phyloP scores from a whole-genome alignment of 164 flowering plant species.

The Berberis vulgaris region DNA sequence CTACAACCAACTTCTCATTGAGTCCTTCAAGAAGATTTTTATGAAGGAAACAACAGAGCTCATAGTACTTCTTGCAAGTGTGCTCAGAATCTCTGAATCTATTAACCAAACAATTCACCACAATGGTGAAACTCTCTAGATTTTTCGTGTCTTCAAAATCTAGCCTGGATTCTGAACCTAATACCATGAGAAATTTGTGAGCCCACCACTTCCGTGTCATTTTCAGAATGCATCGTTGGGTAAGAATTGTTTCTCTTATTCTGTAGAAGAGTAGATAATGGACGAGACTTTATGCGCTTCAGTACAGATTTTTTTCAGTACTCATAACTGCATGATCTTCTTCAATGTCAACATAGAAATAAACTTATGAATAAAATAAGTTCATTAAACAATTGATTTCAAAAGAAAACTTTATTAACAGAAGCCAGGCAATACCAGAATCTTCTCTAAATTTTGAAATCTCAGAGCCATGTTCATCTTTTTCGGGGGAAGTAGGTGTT shows the following conservation, averaged over 20 bases:
- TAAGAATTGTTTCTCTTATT: too few relatives aligned
- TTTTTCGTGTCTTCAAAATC: not conserved
- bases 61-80: not conserved
- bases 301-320: not conserved
- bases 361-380: not conserved
- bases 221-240: not conserved
- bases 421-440: not conserved
- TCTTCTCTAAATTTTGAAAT: too few relatives aligned
- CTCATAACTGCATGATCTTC: not conserved
- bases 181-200: not conserved
- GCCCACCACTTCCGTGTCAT: not conserved
- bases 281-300: not conserved
- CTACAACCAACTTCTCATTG: not conserved
- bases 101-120: not conserved
- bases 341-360: not conserved
- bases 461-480: too few relatives aligned
- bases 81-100: not conserved
- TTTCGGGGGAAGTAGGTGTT: too few relatives aligned
- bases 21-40: not conserved
- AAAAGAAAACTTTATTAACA: not conserved
- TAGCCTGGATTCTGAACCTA: not conserved
- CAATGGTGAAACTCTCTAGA: not conserved
- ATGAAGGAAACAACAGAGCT: conserved; percentile 1
- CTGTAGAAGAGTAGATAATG: not conserved
- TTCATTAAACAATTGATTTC: not conserved